These are phyloP conservation scores for Fusarium pininemorale DNA, from an alignment of 2,329 filamentous ascomycete genomes.

Conservation along the genomic window DNA sequence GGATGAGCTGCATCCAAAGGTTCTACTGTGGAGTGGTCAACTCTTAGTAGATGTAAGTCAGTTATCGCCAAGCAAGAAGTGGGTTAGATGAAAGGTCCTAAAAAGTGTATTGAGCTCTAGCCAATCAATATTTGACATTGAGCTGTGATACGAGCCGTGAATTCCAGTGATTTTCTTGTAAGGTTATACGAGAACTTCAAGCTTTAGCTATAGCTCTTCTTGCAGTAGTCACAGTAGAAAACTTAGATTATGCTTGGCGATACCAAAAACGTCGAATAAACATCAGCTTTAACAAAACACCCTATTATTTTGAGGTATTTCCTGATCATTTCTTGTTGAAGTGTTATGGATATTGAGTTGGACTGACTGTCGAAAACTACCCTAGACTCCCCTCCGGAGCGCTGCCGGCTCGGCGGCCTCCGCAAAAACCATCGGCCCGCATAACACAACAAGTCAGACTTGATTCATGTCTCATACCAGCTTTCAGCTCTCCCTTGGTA, in stretches of 20 bases:
- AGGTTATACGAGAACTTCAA: background rate
- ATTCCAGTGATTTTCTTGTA: background rate
- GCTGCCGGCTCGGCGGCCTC: background rate
- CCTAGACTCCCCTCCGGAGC: background rate
- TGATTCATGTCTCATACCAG: conserved; percentile 20
- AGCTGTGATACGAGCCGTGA: background rate
- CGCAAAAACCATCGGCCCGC: conserved; percentile 25
- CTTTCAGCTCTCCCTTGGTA: conserved; percentile 30
- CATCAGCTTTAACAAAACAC: no score
- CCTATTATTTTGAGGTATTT: background rate
- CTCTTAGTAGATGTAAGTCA: background rate
- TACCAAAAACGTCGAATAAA: background rate
- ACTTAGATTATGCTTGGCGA: background rate
- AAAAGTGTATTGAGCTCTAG: background rate
- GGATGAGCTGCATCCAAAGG: background rate
- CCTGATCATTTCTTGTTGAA: background rate
- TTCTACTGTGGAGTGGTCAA: background rate
- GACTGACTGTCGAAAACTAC: background rate
- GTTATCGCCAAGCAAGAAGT: background rate
- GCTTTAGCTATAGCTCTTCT: background rate
- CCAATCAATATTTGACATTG: background rate
- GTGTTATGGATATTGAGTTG: background rate
- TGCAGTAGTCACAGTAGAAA: background rate
- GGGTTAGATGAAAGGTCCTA: no score
- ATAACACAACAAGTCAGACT: background rate